phyloP scores from a whole-genome alignment of 495 filamentous ascomycete genomes.

The Hypoxylon fuscum region DNA sequence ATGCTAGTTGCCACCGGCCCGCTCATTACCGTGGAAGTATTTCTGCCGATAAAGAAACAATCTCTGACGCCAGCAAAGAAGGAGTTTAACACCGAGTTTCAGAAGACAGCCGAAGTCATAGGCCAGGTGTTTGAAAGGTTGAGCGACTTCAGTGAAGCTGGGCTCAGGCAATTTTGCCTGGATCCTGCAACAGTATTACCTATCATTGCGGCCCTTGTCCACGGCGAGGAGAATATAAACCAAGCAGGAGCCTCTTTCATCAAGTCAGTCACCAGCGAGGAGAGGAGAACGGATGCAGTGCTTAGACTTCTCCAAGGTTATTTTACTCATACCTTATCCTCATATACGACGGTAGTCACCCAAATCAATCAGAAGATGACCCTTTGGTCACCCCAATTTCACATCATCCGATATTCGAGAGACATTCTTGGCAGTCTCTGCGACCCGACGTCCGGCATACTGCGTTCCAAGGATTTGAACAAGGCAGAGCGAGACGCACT shows the following conservation, averaged over 20 bases:
- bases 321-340: slow-evolving; percentile 56
- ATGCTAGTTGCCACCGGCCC: slow-evolving; percentile 75
- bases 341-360: slow-evolving; percentile 48
- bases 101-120: slow-evolving; percentile 72
- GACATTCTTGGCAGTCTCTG: slow-evolving; percentile 85
- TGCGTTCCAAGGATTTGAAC: slow-evolving; percentile 70
- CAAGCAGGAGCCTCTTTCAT: slow-evolving; percentile 80
- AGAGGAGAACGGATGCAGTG: slow-evolving; percentile 76
- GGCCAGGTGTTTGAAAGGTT: slow-evolving; percentile 78
- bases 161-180: slow-evolving; percentile 71
- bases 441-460: slow-evolving; percentile 79
- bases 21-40: slow-evolving; percentile 76
- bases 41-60: slow-evolving; percentile 62
- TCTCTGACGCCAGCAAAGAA: slow-evolving; percentile 61
- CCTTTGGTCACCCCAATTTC: slow-evolving; percentile 44
- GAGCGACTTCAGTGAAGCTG: slow-evolving; percentile 71
- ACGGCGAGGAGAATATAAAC: slow-evolving; percentile 72
- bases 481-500: slow-evolving; percentile 69
- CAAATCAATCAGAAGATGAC: slow-evolving; percentile 67
- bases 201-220: slow-evolving; percentile 73
- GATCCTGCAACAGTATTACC: slow-evolving; percentile 68
- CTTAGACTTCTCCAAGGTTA: slow-evolving; percentile 70
- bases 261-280: slow-evolving; percentile 78
- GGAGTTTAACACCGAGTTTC: slow-evolving; percentile 78
- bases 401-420: slow-evolving; percentile 51